Conservation (phyloP, 2,329 filamentous ascomycete genomes). For the Akanthomyces lecanii region DNA sequence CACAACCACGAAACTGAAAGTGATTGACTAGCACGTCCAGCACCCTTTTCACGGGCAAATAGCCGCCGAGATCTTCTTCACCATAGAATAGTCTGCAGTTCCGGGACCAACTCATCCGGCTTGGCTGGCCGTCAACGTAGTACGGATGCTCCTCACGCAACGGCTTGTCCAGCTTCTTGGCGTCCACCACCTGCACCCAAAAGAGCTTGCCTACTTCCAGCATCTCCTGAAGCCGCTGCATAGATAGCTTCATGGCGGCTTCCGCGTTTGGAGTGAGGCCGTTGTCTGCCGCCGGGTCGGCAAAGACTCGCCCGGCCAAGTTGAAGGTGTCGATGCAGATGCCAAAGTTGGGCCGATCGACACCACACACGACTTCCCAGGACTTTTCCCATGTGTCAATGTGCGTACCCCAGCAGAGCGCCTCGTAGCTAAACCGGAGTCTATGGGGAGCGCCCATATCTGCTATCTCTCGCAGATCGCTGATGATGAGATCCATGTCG, state of each 20-base stretch:
- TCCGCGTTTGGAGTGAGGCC: conserved; percentile 53
- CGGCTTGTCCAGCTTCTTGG: background rate
- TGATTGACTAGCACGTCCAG: background rate
- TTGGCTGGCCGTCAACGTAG: background rate
- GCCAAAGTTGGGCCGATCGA: conserved; percentile 67
- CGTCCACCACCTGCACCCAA: background rate
- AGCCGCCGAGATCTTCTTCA: background rate
- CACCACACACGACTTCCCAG: conserved; percentile 61
- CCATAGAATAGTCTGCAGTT: background rate
- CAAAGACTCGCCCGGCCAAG: conserved; percentile 64
- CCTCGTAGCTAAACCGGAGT: conserved; percentile 68
- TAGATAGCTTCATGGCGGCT: conserved; percentile 26
- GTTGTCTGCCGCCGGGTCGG: conserved; percentile 53
- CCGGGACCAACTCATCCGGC: background rate
- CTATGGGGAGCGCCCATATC: conserved; percentile 57
- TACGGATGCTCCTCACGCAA: background rate
- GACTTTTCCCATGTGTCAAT: conserved; percentile 65
- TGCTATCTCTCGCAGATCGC: conserved; percentile 59
- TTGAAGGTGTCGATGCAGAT: conserved; percentile 75
- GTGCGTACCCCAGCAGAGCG: conserved; percentile 64
- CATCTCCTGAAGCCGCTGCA: background rate
- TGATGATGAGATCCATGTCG: conserved; percentile 35
- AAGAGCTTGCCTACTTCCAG: background rate
- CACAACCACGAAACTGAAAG: background rate
- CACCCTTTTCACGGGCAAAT: background rate